A percentile compares a stretch with the other conserved stretches of the same genome.
phyloP scores from a whole-genome alignment of 225 moss, liverwort and hornwort genomes.

The Climacium dendroides region DNA sequence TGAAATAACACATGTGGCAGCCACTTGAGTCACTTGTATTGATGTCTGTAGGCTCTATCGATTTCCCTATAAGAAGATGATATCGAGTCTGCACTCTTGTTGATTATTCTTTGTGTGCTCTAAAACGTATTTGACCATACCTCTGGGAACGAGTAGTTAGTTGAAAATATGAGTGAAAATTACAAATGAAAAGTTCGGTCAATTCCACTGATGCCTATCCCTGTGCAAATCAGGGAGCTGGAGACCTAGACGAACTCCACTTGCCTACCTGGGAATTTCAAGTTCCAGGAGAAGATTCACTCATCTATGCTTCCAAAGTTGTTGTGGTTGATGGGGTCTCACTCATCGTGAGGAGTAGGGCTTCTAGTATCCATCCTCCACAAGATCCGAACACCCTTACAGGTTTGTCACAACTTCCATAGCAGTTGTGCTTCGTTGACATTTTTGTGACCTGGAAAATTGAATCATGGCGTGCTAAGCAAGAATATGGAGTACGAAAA shows the following conservation, averaged over 20 bases:
- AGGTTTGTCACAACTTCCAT: too few relatives aligned
- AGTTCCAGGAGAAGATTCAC: background rate
- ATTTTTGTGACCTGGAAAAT: too few relatives aligned
- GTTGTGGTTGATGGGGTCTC: background rate
- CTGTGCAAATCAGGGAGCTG: too few relatives aligned
- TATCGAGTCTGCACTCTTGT: background rate
- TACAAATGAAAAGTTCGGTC: background rate
- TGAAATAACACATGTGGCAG: background rate
- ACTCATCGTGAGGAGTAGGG: background rate
- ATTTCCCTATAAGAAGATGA: too few relatives aligned
- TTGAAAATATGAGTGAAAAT: too few relatives aligned
- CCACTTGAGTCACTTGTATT: background rate
- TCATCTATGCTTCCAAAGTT: background rate
- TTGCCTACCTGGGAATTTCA: rapidly evolving
- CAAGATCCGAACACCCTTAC: too few relatives aligned
- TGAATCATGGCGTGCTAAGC: too few relatives aligned
- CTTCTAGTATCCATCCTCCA: too few relatives aligned
- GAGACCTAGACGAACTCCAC: background rate
- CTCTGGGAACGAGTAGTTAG: too few relatives aligned
- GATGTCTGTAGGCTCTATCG: background rate
- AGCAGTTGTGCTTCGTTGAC: too few relatives aligned
- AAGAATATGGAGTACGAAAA: too few relatives aligned
- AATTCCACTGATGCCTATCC: rapidly evolving
- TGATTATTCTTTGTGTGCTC: background rate
- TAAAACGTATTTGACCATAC: too few relatives aligned